A percentile compares a stretch with the other conserved stretches of the same genome.
These are phyloP conservation scores for Hansenula lynferdii DNA, from an alignment of 1,139 yeast genomes.

Conservation along the genomic window DNA sequence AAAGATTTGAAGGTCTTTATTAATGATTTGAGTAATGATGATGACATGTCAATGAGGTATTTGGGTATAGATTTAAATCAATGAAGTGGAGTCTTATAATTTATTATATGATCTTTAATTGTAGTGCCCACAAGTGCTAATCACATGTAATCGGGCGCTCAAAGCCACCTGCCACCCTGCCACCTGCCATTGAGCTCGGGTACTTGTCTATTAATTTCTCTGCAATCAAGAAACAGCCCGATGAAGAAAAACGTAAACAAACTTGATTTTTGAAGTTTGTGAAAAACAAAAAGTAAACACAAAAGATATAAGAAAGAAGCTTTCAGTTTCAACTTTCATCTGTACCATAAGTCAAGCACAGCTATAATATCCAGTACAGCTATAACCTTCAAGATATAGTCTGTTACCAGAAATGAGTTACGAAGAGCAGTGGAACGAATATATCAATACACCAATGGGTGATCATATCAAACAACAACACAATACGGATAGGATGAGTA, in stretches of 20 bases:
- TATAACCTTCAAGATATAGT: too few species aligned
- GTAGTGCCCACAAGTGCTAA: too few species aligned
- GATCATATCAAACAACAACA: not conserved
- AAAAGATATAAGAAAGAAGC: not conserved
- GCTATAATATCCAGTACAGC: too few species aligned
- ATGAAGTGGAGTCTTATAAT: constrained; percentile 3
- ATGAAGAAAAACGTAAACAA: not conserved
- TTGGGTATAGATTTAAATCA: constrained; percentile 24
- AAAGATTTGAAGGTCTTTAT: constrained; percentile 25
- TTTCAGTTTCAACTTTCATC: too few species aligned
- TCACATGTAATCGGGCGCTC: too few species aligned
- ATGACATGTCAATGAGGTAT: constrained; percentile 27
- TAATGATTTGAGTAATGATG: constrained; percentile 30
- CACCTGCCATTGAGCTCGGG: too few species aligned
- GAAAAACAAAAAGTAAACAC: not conserved
- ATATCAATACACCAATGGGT: not conserved
- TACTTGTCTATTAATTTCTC: not conserved
- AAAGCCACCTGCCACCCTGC: too few species aligned
- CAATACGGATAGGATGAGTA: too few species aligned
- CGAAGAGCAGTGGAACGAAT: not conserved
- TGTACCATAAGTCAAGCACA: too few species aligned
- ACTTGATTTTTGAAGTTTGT: not conserved
- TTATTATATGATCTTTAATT: too few species aligned
- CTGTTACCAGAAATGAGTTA: not conserved
- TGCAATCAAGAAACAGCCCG: not conserved